A percentile compares a stretch with the other conserved stretches of the same genome.
Conservation (phyloP, 148 eudicot species). For the Simmondsia chinensis region DNA sequence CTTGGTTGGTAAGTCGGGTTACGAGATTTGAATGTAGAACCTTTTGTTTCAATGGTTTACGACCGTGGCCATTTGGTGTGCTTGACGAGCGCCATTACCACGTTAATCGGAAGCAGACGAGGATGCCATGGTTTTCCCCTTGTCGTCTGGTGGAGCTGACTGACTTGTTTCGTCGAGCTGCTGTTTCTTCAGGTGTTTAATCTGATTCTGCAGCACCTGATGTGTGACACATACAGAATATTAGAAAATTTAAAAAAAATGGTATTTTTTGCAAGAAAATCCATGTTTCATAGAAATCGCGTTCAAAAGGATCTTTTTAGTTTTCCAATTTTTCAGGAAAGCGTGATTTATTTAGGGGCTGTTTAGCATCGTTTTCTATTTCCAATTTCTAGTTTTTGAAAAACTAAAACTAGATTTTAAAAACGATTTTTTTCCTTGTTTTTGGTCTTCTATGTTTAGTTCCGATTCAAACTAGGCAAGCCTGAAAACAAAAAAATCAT, state of each 20-base stretch:
- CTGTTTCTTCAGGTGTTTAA: conserved; percentile 31
- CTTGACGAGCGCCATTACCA: too few relatives aligned
- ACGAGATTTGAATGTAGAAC: too few relatives aligned
- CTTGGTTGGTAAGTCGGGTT: too few relatives aligned
- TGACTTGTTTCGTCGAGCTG: conserved; percentile 24
- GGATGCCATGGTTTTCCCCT: conserved; percentile 39
- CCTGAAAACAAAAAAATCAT: background rate
- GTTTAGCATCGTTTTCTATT: too few relatives aligned
- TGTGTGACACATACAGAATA: background rate
- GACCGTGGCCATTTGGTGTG: too few relatives aligned
- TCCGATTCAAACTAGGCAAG: background rate
- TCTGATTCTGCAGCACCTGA: conserved; percentile 54
- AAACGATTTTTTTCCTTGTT: too few relatives aligned
- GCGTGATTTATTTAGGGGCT: background rate
- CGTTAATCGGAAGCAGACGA: conserved; percentile 18
- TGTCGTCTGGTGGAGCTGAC: conserved; percentile 19
- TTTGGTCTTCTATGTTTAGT: background rate
- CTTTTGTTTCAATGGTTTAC: too few relatives aligned
- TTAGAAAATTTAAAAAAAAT: background rate
- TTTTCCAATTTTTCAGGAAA: background rate
- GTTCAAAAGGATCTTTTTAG: too few relatives aligned
- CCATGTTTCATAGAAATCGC: background rate
- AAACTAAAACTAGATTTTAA: too few relatives aligned
- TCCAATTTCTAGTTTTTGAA: too few relatives aligned
- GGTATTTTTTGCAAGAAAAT: background rate